Conservation (phyloP, 2,329 filamentous ascomycete genomes). For the Bimuria novae-zelandiae region DNA sequence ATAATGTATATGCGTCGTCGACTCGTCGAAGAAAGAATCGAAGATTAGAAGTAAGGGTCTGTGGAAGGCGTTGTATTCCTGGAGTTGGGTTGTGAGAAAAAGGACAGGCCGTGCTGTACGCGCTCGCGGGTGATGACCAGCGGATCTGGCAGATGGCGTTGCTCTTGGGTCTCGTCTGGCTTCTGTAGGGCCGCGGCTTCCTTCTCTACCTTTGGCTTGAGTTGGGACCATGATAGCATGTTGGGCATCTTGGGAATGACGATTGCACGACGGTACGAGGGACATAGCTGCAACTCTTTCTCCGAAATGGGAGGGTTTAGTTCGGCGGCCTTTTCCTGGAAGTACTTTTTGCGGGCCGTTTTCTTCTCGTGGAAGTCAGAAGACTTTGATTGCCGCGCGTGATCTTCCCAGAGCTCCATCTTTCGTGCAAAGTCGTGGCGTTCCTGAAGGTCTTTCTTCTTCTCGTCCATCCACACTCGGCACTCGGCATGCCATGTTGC, state of each 20-base stretch:
- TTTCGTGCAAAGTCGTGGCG: slow-evolving; percentile 39
- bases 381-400: slow-evolving; percentile 32
- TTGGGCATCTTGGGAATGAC: slow-evolving; percentile 47
- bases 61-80: slow-evolving; percentile 2
- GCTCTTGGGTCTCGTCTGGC: background rate
- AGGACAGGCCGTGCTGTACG: background rate
- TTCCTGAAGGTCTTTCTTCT: slow-evolving; percentile 33
- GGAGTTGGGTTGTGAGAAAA: background rate
- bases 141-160: background rate
- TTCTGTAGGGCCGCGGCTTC: slow-evolving; percentile 31
- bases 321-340: slow-evolving; percentile 42
- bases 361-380: slow-evolving; percentile 40
- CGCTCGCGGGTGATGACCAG: background rate
- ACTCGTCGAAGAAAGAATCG: background rate
- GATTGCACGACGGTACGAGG: slow-evolving; percentile 46
- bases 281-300: slow-evolving; percentile 43
- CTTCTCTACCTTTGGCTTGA: slow-evolving; percentile 44
- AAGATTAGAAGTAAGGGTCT: background rate
- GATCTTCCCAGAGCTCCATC: slow-evolving; percentile 46
- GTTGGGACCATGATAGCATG: slow-evolving; percentile 41
- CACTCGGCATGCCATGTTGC: slow-evolving; percentile 27
- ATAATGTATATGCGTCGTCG: background rate
- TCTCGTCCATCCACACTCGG: slow-evolving; percentile 27
- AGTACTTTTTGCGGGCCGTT: slow-evolving; percentile 41
- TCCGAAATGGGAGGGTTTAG: slow-evolving; percentile 44